Percentiles rank a stretch among this genome's conserved stretches.
phyloP scores from a whole-genome alignment of 257 asterid species.

The Fraxinus americana region DNA sequence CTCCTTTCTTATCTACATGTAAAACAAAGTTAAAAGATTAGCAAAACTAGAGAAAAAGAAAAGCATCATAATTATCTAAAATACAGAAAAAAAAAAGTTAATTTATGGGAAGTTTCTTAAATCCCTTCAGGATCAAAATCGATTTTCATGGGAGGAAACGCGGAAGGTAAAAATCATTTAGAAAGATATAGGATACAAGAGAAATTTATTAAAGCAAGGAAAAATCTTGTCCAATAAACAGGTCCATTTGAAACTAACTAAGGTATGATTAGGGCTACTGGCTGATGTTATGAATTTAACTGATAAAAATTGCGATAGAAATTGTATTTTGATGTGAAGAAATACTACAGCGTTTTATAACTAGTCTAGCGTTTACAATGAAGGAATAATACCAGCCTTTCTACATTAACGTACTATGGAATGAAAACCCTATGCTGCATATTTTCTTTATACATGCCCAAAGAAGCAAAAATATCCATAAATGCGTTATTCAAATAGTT shows the following conservation, averaged over 20 bases:
- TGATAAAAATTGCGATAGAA: too few relatives aligned
- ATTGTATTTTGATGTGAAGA: too few relatives aligned
- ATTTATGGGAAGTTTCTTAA: constrained; percentile 9
- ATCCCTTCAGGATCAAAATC: background rate
- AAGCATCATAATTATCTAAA: constrained; percentile 11
- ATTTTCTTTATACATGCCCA: background rate
- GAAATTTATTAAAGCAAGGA: background rate
- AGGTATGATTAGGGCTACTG: background rate
- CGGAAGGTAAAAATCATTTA: background rate
- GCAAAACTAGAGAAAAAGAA: constrained; percentile 12
- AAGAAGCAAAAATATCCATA: background rate
- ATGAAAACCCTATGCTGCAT: background rate
- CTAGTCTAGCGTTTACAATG: too few relatives aligned
- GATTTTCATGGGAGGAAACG: background rate
- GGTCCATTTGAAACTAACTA: background rate
- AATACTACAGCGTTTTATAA: too few relatives aligned
- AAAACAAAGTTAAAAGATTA: constrained; percentile 17
- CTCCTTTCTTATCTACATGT: constrained; percentile 84
- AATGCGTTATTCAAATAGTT: background rate
- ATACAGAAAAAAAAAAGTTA: background rate
- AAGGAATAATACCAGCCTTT: too few relatives aligned
- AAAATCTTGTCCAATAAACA: background rate
- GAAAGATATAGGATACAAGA: background rate
- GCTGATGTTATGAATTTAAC: background rate
- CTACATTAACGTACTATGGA: background rate